phyloP scores from a whole-genome alignment of 331 rosid species.

The Arachis monticola region DNA sequence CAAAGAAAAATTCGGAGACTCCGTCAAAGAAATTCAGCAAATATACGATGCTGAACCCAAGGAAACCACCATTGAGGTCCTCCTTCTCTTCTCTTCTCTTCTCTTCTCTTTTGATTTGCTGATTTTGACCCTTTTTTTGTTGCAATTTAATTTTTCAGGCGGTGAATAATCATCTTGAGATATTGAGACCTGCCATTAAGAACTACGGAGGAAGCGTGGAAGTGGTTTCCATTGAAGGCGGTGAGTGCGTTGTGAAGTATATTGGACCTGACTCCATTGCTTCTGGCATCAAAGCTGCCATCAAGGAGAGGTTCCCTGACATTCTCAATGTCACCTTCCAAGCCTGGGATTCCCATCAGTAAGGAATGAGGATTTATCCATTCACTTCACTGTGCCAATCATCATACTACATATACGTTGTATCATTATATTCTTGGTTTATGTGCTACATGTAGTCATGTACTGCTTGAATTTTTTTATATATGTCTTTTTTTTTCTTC shows the following conservation, averaged over 20 bases:
- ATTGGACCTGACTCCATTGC: conserved; percentile 90
- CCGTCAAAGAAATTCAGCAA: conserved; percentile 73
- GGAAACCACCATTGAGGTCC: conserved; percentile 69
- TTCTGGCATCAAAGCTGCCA: conserved; percentile 89
- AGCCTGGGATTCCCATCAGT: conserved; percentile 20
- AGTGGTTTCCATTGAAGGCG: conserved; percentile 71
- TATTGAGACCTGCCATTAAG: conserved; percentile 88
- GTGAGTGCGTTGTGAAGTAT: conserved; percentile 69
- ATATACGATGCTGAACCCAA: conserved; percentile 53
- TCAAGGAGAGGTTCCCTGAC: conserved; percentile 90
- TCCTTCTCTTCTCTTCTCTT: background rate
- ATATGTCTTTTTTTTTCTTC: too few relatives aligned
- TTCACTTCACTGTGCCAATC: background rate
- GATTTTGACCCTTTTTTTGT: conserved; percentile 4
- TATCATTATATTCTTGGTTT: background rate
- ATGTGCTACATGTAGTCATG: too few relatives aligned
- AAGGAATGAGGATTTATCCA: too few relatives aligned
- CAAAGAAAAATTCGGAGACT: conserved; percentile 89
- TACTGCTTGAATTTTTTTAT: too few relatives aligned
- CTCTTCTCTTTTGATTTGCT: too few relatives aligned
- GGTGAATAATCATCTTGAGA: conserved; percentile 81
- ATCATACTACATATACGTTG: background rate
- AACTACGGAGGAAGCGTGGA: conserved; percentile 89
- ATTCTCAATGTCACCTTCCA: conserved; percentile 67
- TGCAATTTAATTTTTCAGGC: conserved; percentile 54